Conservation (phyloP, 2,329 filamentous ascomycete genomes). For the Boeremia lycopersici region DNA sequence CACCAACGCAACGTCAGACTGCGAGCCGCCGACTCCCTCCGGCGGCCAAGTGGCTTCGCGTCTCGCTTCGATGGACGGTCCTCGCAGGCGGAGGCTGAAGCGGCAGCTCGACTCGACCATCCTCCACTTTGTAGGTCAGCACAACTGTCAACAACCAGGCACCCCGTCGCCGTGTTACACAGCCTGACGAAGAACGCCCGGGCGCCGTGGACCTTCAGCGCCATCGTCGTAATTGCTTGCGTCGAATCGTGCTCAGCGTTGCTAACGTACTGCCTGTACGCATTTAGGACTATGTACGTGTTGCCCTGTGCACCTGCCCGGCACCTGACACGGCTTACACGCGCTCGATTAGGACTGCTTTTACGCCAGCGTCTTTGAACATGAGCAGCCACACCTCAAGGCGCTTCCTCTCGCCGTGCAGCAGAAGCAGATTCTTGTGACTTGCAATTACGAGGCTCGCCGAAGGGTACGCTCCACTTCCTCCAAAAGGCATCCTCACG, state of each 20-base stretch:
- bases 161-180: slow-evolving; percentile 24
- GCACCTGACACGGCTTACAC: slow-evolving; percentile 24
- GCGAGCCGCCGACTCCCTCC: slow-evolving; percentile 17
- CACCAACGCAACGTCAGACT: slow-evolving; percentile 14
- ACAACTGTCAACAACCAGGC: slow-evolving; percentile 12
- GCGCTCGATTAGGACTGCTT: slow-evolving; percentile 80
- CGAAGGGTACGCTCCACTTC: slow-evolving; percentile 54
- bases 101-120: slow-evolving; percentile 63
- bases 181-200: slow-evolving; percentile 23
- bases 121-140: slow-evolving; percentile 72
- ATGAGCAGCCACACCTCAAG: slow-evolving; percentile 75
- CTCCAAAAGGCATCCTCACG: neutral
- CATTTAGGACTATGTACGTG: slow-evolving; percentile 40
- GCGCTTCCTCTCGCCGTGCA: slow-evolving; percentile 79
- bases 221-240: slow-evolving; percentile 23
- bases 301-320: slow-evolving; percentile 10
- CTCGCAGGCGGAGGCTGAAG: slow-evolving; percentile 27
- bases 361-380: slow-evolving; percentile 90
- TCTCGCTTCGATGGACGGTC: slow-evolving; percentile 1
- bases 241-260: slow-evolving; percentile 10
- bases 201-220: slow-evolving; percentile 13
- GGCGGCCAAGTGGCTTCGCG: slow-evolving; percentile 10
- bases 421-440: slow-evolving; percentile 82
- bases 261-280: slow-evolving; percentile 33
- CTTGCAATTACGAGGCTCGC: slow-evolving; percentile 83